Evolutionary conservation across 108 stramenopile genomes (phyloP).

Genomic region (Bacterosira constricta): DNA sequence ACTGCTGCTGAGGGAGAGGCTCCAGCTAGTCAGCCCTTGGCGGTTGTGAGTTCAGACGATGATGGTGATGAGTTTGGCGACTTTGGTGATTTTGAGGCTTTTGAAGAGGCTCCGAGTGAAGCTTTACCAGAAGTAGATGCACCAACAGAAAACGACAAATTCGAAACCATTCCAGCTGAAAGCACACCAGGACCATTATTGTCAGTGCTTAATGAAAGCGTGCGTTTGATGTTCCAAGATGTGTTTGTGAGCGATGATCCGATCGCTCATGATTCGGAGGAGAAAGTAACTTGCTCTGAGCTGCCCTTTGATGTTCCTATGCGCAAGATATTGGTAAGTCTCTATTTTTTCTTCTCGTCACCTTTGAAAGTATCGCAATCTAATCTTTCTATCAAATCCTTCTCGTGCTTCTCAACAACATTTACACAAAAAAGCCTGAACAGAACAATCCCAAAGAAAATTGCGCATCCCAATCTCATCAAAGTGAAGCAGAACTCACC

Average conservation of each 20-base stretch:
- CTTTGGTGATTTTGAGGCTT: constrained; percentile 36
- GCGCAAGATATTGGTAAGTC: constrained; percentile 32
- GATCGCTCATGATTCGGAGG: not conserved
- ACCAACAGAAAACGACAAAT: not conserved
- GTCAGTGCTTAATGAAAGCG: constrained; percentile 21
- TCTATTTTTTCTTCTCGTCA: not conserved
- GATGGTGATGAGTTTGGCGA: constrained; percentile 17
- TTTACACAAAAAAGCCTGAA: not conserved
- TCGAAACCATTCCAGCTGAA: not conserved
- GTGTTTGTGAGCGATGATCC: constrained; percentile 22
- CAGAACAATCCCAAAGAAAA: not conserved
- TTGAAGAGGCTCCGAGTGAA: constrained; percentile 1
- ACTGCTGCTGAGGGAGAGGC: not conserved
- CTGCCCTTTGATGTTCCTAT: constrained; percentile 41
- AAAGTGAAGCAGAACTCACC: constrained; percentile 29
- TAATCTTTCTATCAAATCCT: not conserved
- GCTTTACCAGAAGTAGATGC: not conserved
- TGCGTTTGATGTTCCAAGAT: constrained; percentile 40
- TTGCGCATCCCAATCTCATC: not conserved
- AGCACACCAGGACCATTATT: not conserved
- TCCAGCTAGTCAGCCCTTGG: not conserved
- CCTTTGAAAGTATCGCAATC: not conserved
- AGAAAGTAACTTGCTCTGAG: constrained; percentile 3
- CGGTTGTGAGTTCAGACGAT: not conserved
- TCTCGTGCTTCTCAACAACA: not conserved